These are phyloP conservation scores for Vaccinium corymbosum DNA, from an alignment of 148 eudicot genomes.

Conservation along the genomic window DNA sequence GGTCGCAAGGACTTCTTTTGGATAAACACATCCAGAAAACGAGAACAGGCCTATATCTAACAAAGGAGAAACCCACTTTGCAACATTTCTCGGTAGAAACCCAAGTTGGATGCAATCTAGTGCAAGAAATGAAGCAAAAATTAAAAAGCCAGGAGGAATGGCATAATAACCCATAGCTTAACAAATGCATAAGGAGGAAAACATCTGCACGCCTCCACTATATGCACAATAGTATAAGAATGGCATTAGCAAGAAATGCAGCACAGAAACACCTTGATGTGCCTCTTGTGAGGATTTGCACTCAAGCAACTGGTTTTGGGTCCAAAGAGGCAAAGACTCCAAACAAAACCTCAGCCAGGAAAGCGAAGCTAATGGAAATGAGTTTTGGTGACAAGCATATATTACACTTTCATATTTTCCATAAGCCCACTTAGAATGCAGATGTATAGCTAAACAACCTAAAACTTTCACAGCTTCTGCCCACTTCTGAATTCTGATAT, in stretches of 20 bases:
- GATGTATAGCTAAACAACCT: background rate
- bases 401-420: background rate
- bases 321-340: too few species aligned
- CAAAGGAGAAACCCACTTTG: conserved; percentile 88
- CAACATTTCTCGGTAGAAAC: conserved; percentile 74
- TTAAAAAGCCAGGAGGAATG: background rate
- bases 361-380: background rate
- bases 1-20: conserved; percentile 71
- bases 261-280: background rate
- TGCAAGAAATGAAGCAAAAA: conserved; percentile 17
- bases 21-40: conserved; percentile 61
- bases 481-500: background rate
- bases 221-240: background rate
- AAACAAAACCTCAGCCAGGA: background rate
- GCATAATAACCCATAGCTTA: background rate
- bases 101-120: conserved; percentile 81
- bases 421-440: background rate
- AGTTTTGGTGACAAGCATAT: background rate
- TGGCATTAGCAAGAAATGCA: background rate
- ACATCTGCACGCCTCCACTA: background rate
- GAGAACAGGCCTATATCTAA: conserved; percentile 64
- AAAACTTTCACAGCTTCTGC: background rate
- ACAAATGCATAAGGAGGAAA: background rate
- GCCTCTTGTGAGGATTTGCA: background rate
- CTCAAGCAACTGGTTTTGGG: background rate